These are phyloP conservation scores for Aethionema arabicum DNA, from an alignment of 345 rosid species.

Conservation along the genomic window DNA sequence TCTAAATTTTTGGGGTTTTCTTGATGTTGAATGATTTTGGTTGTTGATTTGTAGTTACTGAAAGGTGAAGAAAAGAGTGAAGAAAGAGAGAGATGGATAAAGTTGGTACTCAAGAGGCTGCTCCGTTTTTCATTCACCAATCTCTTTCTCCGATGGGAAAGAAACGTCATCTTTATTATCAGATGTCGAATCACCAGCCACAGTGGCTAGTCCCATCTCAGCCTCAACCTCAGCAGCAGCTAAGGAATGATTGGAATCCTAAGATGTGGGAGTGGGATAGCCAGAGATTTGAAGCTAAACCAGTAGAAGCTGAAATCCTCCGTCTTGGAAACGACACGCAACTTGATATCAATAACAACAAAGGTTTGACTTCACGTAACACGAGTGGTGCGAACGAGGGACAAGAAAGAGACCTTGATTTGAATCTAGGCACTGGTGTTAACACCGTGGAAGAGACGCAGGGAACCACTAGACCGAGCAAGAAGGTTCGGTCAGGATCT, in stretches of 20 bases:
- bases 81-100: conserved; percentile 54
- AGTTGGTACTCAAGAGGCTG: conserved; percentile 60
- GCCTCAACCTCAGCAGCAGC: conserved; percentile 19
- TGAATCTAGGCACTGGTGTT: conserved; percentile 63
- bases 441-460: conserved; percentile 48
- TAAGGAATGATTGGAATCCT: conserved; percentile 58
- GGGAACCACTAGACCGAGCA: conserved; percentile 47
- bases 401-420: conserved; percentile 49
- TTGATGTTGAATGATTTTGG: neutral
- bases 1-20: neutral
- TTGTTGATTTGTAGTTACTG: conserved; percentile 21
- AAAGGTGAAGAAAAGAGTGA: neutral
- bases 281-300: conserved; percentile 60
- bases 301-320: conserved; percentile 40
- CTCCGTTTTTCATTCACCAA: conserved; percentile 53
- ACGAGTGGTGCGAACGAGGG: conserved; percentile 30
- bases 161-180: conserved; percentile 59
- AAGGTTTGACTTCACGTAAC: conserved; percentile 24
- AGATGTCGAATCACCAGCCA: conserved; percentile 31
- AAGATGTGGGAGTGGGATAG: conserved; percentile 79
- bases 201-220: conserved; percentile 28
- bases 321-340: conserved; percentile 32
- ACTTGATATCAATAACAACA: conserved; percentile 16
- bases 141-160: conserved; percentile 45
- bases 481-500: conserved; percentile 73